A percentile compares a stretch with the other conserved stretches of the same genome.
Conservation (phyloP, 371 early-diverging fungal species). For the Apophysomyces ossiformis region DNA sequence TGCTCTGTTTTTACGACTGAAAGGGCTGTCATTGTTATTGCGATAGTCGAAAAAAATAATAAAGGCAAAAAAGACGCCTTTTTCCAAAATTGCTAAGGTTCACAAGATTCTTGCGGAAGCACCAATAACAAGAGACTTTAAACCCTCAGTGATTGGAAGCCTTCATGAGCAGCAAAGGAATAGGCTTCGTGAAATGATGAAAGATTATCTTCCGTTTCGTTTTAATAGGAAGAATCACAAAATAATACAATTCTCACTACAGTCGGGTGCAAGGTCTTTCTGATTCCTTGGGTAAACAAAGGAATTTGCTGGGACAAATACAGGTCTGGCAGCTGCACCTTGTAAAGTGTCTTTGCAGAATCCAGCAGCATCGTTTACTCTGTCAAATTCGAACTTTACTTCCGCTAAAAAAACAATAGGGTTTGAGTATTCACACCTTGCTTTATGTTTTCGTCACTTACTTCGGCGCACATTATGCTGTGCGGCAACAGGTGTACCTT, state of each 20-base stretch:
- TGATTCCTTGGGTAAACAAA: slow-evolving; percentile 20
- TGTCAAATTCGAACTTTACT: slow-evolving; percentile 21
- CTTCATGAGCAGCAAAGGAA: no score
- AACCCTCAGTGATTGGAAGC: no score
- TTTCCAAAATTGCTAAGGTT: no score
- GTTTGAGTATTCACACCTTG: neutral
- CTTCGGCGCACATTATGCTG: slow-evolving; percentile 15
- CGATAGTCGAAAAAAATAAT: no score
- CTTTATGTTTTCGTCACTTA: neutral
- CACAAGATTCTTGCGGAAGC: no score
- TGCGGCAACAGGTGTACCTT: slow-evolving; percentile 10
- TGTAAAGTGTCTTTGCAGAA: slow-evolving; percentile 18
- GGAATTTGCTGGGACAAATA: slow-evolving; percentile 21
- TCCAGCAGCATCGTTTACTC: slow-evolving; percentile 17
- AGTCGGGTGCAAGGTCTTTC: slow-evolving; percentile 19
- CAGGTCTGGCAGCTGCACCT: neutral
- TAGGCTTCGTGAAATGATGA: no score
- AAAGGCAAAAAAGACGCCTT: no score
- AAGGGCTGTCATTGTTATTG: no score
- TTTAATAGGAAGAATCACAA: slow-evolving; percentile 6
- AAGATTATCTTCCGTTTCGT: neutral
- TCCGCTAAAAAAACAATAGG: slow-evolving; percentile 4
- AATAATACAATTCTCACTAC: slow-evolving; percentile 25
- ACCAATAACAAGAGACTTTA: no score
- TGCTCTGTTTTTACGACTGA: no score